Base-by-base conservation (phyloP, 2,329 filamentous ascomycete species). In the Aureobasidium mangrovei region DNA sequence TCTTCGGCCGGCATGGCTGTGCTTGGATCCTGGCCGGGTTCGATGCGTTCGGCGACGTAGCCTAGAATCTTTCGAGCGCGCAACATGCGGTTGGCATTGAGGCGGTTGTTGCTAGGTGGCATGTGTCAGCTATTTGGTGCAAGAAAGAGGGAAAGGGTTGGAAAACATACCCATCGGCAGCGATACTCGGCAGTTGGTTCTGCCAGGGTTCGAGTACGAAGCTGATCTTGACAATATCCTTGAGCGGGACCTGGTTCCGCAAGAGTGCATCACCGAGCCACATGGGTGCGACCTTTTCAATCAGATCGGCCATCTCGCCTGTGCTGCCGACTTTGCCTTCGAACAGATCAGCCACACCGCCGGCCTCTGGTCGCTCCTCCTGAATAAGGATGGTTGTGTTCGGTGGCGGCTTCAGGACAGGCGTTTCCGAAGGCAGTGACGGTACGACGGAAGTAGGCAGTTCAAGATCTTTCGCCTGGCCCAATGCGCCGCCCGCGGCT, bases 1-100 rank as follows among this genome's bases (percentile, higher is more conserved):
- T 97, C 89, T 67, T 97, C 91, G 1, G 91, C 88, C 63, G 80
- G 84, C 65, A 94, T 72, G 49, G 52, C 41, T 24, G 52, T 45
- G 24, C 43, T 29, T 3, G 44, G 36, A 47, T 83, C 77, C 0
- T 78, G 73, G n/a, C 77, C 69, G 3, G 77, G 77, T 62, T 97
- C 91, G 56, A 98, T 91, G 53, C 91, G 81, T 70, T 98, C 93
- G 1, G 90, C 88, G 18, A 98, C 82, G 64, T 98, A 98, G 0
- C 84, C 82, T 56, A 97, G 73, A 26, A 98, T 93, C 75, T 98
- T 98, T 73, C 89, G 91, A 3, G 94, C 89, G 44, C 93, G 82
- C 48, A 98, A 77, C 93, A 98, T 97, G 54, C 91, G 82, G 66
- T 97, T 98, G 8, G 93, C 93, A 67, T 97, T 98, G 49, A 98